Base-by-base conservation (phyloP, 1,284 basidiomycete species). In the Ceratobasidium sp. region DNA sequence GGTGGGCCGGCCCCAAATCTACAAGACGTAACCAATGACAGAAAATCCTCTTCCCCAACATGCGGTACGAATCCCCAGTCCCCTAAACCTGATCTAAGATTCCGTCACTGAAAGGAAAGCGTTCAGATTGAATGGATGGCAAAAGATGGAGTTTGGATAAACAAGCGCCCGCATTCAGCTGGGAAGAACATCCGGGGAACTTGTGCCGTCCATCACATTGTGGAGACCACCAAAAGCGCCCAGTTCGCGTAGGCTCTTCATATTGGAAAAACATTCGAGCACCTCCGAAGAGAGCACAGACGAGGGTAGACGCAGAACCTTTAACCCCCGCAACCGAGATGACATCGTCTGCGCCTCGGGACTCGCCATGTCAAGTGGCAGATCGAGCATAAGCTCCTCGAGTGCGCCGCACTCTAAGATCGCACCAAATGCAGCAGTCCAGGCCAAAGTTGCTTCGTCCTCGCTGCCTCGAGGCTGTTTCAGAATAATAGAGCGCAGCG, bases 21-120 rank as follows among this genome's bases (percentile, higher is more conserved):
- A 58, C 53, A 26, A 58, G 57, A 41, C 36, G n/a, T 41, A 39
- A 41, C 57, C 23, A 39, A 58, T 41, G 57, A 41, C 34, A 30
- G 30, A 58, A 36, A 8, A 41, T 10, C n/a, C 23, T 32, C 10
- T 32, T 58, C 36, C 21, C 57, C 30, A 58, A 28, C 39, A 3
- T 26, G 23, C 36, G 36, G 39, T 21, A 41, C 32, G 34, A 8
- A 23, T 21, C 36, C 23, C 34, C 34, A 39, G 6, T 23, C 9
- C n/a, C n/a, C 57, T 21, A 58, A 14, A 39, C 23, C 21, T 34
- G 57, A 41, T 58, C 36, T 23, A 39, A 9, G 23, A 58, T 14
- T 32, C 30, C 14, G 21, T 18, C 32, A n/a, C n/a, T 16, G 57
- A 39, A 30, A 30, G 34, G 32, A 58, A 9, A 58, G 36, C 30